Evolutionary conservation across 108 stramenopile genomes (phyloP).

Genomic region (Nannochloropsis gaditana): DNA sequence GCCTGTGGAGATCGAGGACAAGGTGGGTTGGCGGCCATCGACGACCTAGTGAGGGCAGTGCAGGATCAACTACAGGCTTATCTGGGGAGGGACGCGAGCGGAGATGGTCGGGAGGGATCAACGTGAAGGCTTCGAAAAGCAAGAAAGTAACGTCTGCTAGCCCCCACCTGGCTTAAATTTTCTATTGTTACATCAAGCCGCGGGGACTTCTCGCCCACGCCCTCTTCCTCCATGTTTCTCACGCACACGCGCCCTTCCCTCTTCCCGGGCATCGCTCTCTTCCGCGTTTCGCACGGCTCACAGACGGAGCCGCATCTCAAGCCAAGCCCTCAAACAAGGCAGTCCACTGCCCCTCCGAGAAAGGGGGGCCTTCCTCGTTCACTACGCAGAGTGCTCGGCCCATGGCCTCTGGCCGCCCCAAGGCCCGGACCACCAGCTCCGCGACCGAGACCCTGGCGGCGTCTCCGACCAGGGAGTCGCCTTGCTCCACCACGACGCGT

Average conservation of each 20-base stretch:
- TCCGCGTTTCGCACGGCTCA: not conserved
- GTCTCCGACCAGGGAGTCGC: not conserved
- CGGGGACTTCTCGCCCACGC: not conserved
- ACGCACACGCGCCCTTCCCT: not conserved
- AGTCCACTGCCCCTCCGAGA: not conserved
- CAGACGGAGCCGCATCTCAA: not conserved
- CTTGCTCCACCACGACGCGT: not conserved
- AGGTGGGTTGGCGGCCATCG: constrained; percentile 36
- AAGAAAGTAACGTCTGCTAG: no score
- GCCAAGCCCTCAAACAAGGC: not conserved
- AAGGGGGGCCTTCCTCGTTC: not conserved
- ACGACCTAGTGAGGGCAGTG: constrained; percentile 19
- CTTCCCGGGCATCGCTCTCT: not conserved
- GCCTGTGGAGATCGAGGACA: constrained; percentile 43
- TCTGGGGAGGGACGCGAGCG: no score
- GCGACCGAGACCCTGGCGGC: not conserved
- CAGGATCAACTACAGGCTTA: not conserved
- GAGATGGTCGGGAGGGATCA: no score
- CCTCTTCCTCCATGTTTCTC: not conserved
- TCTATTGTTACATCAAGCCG: constrained; percentile 11
- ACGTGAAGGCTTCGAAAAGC: no score
- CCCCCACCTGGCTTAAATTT: no score
- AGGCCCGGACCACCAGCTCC: not conserved
- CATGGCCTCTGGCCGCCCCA: not conserved
- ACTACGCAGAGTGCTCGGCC: not conserved